phyloP scores from a whole-genome alignment of 2,329 filamentous ascomycete genomes.

The Talaromyces sp. region DNA sequence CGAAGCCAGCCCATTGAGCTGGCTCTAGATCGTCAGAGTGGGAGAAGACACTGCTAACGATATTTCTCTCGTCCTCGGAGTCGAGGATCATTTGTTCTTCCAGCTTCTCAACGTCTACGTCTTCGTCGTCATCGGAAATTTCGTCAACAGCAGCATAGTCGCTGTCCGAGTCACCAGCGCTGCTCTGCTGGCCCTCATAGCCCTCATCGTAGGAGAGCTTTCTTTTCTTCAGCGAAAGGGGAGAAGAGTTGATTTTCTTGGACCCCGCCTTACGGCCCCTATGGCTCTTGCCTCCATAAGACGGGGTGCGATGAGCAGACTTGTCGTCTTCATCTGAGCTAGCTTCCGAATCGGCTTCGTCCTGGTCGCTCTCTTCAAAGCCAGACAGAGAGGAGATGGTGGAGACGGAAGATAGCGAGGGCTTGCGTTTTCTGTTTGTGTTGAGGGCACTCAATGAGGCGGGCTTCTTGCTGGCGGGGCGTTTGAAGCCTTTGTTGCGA shows the following conservation, averaged over 20 bases:
- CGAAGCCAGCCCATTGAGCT: slow-evolving; percentile 51
- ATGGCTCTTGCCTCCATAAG: slow-evolving; percentile 30
- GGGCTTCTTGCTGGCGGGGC: slow-evolving; percentile 22
- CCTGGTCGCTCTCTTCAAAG: slow-evolving; percentile 30
- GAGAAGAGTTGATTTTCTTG: slow-evolving; percentile 23
- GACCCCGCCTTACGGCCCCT: slow-evolving; percentile 37
- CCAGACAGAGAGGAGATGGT: slow-evolving; percentile 34
- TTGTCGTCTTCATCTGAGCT: slow-evolving; percentile 41
- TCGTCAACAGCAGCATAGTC: slow-evolving; percentile 73
- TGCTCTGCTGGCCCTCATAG: slow-evolving; percentile 24
- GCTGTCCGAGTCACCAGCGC: slow-evolving; percentile 38
- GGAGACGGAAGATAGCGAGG: slow-evolving; percentile 30
- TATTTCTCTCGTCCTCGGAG: slow-evolving; percentile 30
- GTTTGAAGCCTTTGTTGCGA: slow-evolving; percentile 17
- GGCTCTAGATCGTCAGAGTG: slow-evolving; percentile 19
- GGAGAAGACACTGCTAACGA: slow-evolving; percentile 17
- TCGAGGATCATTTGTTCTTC: slow-evolving; percentile 70
- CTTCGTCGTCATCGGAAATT: slow-evolving; percentile 70
- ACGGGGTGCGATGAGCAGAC: slow-evolving; percentile 36
- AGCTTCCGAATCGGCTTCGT: slow-evolving; percentile 33
- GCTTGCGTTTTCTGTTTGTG: slow-evolving; percentile 28
- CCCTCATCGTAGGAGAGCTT: slow-evolving; percentile 30
- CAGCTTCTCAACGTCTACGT: slow-evolving; percentile 69
- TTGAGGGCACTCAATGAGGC: slow-evolving; percentile 16
- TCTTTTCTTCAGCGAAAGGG: slow-evolving; percentile 24